A percentile compares a stretch with the other conserved stretches of the same genome.
Conservation (phyloP, 1,284 basidiomycete genomes). For the Cutaneotrichosporon daszewskae region DNA sequence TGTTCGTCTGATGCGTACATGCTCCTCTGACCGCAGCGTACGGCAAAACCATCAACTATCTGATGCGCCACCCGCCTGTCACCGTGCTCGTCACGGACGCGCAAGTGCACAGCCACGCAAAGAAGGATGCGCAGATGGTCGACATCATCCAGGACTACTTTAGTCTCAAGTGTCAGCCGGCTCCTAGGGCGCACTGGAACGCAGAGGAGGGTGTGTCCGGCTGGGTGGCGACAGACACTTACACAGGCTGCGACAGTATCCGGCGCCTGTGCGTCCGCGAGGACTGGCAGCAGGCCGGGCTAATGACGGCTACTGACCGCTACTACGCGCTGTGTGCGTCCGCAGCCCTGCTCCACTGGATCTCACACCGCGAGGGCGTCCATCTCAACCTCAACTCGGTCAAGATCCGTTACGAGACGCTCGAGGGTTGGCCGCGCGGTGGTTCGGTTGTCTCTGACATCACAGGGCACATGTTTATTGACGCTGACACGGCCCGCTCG, state of each 20-base stretch:
- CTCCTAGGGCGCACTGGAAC: constrained; percentile 75
- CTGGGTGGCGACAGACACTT: background rate
- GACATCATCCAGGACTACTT: constrained; percentile 70
- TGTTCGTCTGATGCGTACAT: background rate
- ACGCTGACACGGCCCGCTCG: constrained; percentile 75
- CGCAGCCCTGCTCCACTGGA: constrained; percentile 76
- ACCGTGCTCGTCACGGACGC: constrained; percentile 67
- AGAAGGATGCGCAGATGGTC: constrained; percentile 53
- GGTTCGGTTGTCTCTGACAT: background rate
- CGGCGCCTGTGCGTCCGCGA: constrained; percentile 69
- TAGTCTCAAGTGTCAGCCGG: constrained; percentile 60
- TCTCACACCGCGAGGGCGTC: constrained; percentile 61
- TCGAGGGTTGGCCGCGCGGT: constrained; percentile 51
- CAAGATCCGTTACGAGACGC: constrained; percentile 69
- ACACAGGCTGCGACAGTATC: constrained; percentile 66
- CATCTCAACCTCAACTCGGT: constrained; percentile 66
- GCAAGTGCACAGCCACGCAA: constrained; percentile 12
- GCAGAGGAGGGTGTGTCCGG: constrained; percentile 54
- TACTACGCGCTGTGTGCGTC: constrained; percentile 81
- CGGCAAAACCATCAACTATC: constrained; percentile 78
- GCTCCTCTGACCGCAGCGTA: constrained; percentile 55
- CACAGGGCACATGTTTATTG: constrained; percentile 84
- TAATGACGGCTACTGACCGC: constrained; percentile 71
- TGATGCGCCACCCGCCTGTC: constrained; percentile 66
- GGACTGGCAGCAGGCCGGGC: constrained; percentile 64